phyloP scores from a whole-genome alignment of 306 rosid genomes.

The Cyclanthera cordifolia region DNA sequence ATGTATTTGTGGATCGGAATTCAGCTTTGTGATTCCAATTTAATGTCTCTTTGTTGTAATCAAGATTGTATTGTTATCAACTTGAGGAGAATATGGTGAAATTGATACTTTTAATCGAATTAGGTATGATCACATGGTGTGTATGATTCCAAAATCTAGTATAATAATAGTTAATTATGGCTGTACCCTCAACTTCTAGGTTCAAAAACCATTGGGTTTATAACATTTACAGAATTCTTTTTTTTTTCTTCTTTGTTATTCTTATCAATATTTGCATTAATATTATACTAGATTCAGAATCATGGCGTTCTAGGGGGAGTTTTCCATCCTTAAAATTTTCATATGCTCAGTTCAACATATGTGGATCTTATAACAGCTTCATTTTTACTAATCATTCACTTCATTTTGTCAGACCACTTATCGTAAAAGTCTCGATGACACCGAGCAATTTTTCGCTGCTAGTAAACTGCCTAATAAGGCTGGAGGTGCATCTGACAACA shows the following conservation, averaged over 20 bases:
- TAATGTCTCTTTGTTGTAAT: not conserved
- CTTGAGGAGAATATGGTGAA: not conserved
- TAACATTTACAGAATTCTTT: not conserved
- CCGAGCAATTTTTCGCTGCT: slow-evolving; percentile 49
- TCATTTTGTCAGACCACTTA: not conserved
- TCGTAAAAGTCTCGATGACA: slow-evolving; percentile 54
- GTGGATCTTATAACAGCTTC: not conserved
- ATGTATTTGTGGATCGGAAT: not conserved
- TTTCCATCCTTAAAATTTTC: not conserved
- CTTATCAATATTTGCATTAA: not conserved
- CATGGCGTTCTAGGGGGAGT: not conserved
- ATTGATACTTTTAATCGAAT: not conserved
- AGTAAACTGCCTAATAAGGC: slow-evolving; percentile 48
- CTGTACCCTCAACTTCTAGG: not conserved
- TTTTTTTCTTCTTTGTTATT: not conserved
- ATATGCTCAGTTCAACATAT: not conserved
- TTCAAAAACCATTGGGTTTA: not conserved
- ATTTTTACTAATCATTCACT: slow-evolving; percentile 30
- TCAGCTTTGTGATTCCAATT: not conserved
- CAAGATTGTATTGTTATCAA: not conserved
- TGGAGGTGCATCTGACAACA: slow-evolving; percentile 57
- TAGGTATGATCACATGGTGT: not conserved
- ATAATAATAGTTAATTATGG: not conserved
- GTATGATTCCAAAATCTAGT: not conserved
- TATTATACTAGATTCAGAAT: not conserved